A percentile compares a stretch with the other conserved stretches of the same genome.
Conservation (phyloP, 208 protist genomes). For the Leishmania lainsoni region DNA sequence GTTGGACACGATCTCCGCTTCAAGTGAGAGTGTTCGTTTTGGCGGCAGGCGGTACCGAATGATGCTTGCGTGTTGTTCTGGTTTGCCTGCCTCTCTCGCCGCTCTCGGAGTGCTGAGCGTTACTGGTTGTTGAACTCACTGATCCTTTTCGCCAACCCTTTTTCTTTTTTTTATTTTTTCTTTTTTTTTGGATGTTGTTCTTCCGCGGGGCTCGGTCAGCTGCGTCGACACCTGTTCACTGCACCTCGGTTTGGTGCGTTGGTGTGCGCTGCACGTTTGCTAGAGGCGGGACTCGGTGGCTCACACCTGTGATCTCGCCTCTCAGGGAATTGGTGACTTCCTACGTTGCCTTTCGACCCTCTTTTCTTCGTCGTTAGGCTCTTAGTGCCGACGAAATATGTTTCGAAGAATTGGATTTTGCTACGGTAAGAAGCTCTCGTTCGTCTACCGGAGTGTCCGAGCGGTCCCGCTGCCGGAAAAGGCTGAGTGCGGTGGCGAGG, state of each 20-base stretch:
- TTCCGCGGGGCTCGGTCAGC: neutral
- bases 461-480: constrained; percentile 42
- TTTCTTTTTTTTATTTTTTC: neutral
- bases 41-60: neutral
- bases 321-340: neutral
- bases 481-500: constrained; percentile 60
- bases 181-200: neutral
- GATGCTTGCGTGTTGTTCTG: neutral
- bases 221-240: neutral
- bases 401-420: constrained; percentile 12
- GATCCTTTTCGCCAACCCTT: neutral
- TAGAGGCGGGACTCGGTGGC: neutral
- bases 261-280: neutral
- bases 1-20: neutral
- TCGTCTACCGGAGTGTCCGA: constrained; percentile 50
- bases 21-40: neutral
- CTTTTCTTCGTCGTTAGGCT: neutral
- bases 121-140: neutral
- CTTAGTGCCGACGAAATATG: constrained; percentile 1
- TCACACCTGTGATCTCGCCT: neutral
- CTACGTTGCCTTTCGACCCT: neutral
- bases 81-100: neutral
- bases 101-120: neutral
- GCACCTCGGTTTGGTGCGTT: neutral
- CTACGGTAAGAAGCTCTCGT: constrained; percentile 34